Evolutionary conservation across 1,284 basidiomycete species (phyloP).

Genomic region (Wallemia hederae): DNA sequence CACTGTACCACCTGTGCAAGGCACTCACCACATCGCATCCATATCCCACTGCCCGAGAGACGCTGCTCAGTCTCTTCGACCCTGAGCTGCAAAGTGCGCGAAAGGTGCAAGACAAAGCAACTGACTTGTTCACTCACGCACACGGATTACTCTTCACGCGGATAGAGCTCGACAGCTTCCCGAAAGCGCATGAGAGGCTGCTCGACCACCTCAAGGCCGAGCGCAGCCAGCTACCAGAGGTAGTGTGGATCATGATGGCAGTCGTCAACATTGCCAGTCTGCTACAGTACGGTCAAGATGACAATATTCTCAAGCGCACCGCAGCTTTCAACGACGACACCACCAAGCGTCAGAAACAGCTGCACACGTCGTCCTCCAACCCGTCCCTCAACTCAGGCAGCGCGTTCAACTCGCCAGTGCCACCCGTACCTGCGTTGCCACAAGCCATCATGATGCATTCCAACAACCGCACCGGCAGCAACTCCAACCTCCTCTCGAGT

Average conservation of each 20-base stretch:
- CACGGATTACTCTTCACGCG: slow-evolving; percentile 91
- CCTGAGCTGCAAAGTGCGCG: slow-evolving; percentile 32
- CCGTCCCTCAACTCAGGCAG: slow-evolving; percentile 1
- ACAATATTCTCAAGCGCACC: slow-evolving; percentile 30
- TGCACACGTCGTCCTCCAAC: neutral
- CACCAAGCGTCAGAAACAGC: neutral
- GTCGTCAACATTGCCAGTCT: slow-evolving; percentile 49
- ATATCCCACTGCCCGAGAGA: slow-evolving; percentile 58
- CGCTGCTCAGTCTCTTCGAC: slow-evolving; percentile 58
- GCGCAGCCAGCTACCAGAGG: slow-evolving; percentile 26
- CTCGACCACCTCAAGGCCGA: slow-evolving; percentile 49
- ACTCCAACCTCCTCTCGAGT: neutral
- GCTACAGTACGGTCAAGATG: slow-evolving; percentile 61
- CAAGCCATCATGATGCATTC: slow-evolving; percentile 9
- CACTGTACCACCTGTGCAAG: neutral
- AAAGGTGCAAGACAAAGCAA: slow-evolving; percentile 37
- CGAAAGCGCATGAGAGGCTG: slow-evolving; percentile 46
- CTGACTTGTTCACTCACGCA: slow-evolving; percentile 64
- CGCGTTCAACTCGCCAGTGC: neutral
- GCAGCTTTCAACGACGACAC: neutral
- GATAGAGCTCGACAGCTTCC: slow-evolving; percentile 73
- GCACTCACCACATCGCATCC: slow-evolving; percentile 58
- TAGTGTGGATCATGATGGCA: slow-evolving; percentile 90
- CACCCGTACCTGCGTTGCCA: slow-evolving; percentile 2
- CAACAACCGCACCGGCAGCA: slow-evolving; percentile 1